Evolutionary conservation across 495 filamentous ascomycete genomes (phyloP), one percentile per base, ranked within the genome.

Genomic region (Penicillium taxi): DNA sequence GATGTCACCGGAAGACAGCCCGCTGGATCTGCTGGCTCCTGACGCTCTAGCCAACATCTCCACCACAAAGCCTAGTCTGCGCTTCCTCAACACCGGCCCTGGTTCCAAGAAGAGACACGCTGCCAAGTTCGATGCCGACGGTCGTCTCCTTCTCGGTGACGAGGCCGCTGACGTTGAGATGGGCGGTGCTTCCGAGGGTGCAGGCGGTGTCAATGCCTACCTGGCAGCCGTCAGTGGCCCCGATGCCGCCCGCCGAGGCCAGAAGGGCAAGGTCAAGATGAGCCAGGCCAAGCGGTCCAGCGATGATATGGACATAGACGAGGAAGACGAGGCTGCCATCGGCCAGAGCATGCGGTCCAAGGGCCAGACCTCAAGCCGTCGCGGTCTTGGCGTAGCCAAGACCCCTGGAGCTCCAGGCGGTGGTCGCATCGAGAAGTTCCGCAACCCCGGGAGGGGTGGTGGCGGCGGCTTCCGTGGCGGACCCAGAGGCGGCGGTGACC

Each of bases 1-100:
- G 66, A 80, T 86, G 42, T 67, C 64, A 4, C 63, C 63, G 8
- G 83, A 88, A 39, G 82, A 93, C 50, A 90, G 96, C 57, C 91
- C 91, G 1, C 77, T 98, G 20, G 91, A 98, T 67, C 72, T 98
- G 16, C 75, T 98, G 9, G 90, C 87, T 45, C 80, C 83, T 26
- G 80, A 80, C 52, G 86, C 91, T 8, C 72, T 98, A 12, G 90
- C 86, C 16, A 86, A 88, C 53, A 96, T 98, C 49, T 95, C 91
- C 9, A 82, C 83, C 4, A 93, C 86, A 9, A 88, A 84, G 56
- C 91, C 91, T 2, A 80, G 74, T 45, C 55, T 67, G 17, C 62
- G 66, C 12, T 66, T 63, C 47, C 55, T 66, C 40, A 64, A 69
- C 53, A 61, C 58, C 20, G 56, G 56, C 6, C 58, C 63, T 5